Evolutionary conservation across 345 rosid species (phyloP), one percentile per base, ranked within the genome.

Genomic region (Arabidopsis arenosa): DNA sequence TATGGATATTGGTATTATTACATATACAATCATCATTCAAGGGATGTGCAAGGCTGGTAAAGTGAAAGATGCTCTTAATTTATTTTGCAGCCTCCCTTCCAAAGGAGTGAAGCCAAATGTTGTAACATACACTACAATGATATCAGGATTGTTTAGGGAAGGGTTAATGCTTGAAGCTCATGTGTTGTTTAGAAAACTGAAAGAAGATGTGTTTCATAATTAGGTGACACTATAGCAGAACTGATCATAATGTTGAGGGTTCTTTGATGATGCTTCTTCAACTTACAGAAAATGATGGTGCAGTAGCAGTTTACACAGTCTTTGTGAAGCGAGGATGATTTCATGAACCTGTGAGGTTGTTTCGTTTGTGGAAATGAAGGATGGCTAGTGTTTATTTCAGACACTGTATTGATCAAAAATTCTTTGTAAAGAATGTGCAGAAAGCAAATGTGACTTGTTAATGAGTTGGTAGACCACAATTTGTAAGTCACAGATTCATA

Each of bases 11-110:
- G 15, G 60, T 51, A 56, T 67, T 7, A 10, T 75, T 17, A 76
- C 75, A 26, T 76, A 69, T 28, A 76, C 70, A 0, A 54, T 63
- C 44, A 52, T 76, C 23, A 76, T 68, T 36, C 51, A 62, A 52
- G 80, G 75, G 65, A 69, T 76, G 75, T 68, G 75, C 26, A 76
- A 54, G 54, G 70, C 51, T 2, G 75, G 80, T 68, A 68, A 76
- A 56, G 52, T 76, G 40, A 70, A 45, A 70, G 71, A 62, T 33
- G 80, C 67, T 17, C 17, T 76, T 18, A 63, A 52, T 51, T 43
- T 69, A 18, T 76, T 76, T 53, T 41, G 57, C 43, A 69, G 80
- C 44, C 76, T 77, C n/a, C 18, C 51, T 47, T 61, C 59, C 21
- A 70, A 36, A 70, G 80, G 80, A 41, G 47, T 70, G 49, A 63